Evolutionary conservation across 192 early-diverging fungal species (phyloP).

Genomic region (Mortierella hygrophila): DNA sequence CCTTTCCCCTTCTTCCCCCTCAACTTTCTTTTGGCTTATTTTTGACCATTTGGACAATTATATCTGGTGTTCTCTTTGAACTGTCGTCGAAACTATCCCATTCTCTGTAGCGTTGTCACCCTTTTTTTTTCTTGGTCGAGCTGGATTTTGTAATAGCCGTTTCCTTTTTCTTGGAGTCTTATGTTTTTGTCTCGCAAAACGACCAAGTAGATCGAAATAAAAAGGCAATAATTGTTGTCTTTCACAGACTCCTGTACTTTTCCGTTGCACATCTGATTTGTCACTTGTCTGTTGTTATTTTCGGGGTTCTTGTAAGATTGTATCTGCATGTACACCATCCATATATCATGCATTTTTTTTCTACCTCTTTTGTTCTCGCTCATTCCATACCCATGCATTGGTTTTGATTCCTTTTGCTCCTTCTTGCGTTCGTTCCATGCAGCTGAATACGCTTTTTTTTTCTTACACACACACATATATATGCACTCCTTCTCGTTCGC

Average conservation of each 20-base stretch:
- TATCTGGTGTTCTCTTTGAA: neutral
- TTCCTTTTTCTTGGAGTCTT: neutral
- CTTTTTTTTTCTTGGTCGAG: neutral
- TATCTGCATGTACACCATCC: neutral
- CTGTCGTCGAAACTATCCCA: neutral
- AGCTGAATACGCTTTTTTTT: neutral
- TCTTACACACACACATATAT: neutral
- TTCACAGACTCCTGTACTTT: too few species aligned
- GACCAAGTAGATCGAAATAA: neutral
- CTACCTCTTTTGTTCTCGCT: too few species aligned
- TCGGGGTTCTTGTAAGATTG: neutral
- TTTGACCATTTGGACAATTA: neutral
- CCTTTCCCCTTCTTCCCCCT: neutral
- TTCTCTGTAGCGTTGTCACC: neutral
- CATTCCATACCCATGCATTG: neutral
- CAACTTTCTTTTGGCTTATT: neutral
- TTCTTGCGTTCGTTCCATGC: conserved; percentile 1
- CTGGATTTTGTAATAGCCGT: neutral
- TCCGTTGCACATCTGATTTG: neutral
- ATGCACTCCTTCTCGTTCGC: neutral
- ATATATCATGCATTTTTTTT: neutral
- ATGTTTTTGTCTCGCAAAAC: neutral
- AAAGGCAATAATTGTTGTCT: neutral
- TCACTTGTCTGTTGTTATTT: neutral
- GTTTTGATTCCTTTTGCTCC: neutral